Base-by-base conservation (phyloP, 371 early-diverging fungal species). In the Apophysomyces sp. region DNA sequence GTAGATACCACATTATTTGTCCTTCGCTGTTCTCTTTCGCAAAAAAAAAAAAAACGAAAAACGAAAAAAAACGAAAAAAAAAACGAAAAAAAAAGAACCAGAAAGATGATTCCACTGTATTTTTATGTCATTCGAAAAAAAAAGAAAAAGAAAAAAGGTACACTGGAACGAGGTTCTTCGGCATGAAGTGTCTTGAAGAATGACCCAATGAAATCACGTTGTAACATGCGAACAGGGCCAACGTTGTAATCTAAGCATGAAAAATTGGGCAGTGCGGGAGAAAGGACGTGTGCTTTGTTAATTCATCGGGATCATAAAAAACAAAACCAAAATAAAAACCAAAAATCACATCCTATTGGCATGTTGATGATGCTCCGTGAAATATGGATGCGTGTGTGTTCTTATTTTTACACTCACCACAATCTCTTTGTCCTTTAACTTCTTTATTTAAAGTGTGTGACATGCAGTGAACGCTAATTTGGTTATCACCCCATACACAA, bases 1-100 rank as follows among this genome's bases (percentile, higher is more conserved):
- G 58, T 69, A 64, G 66, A 68, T 72, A 68, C 72, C 62, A 65
- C 34, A 40, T 56, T 58, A 57, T 65, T 51, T 49, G 60, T 60
- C 51, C 58, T 39, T 57, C 56, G 18, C 52, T 60, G 52, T 68
- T 63, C 44, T 41, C 58, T 52, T 62, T 44, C 37, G 26, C 51
- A 44, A 21, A n/a, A 13, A 24, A 15, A 57, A 4, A 39, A 39
- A 40, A 36, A 57, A 36, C 26, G 26, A 39, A 32, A 31, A 16
- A 39, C n/a, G 15, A 57, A 37, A 57, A 57, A 57, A 32, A 15
- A 21, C 27, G 16, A 21, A 37, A 39, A 40, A 57, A 55, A 55
- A 57, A 24, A 21, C 21, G 28, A 39, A 57, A 57, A 57, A 29
- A 21, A 56, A 44, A 44, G 4, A 1, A 4, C 4, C 34, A 13